Conservation (phyloP, 208 protist species). For the Leishmania mexicana region DNA sequence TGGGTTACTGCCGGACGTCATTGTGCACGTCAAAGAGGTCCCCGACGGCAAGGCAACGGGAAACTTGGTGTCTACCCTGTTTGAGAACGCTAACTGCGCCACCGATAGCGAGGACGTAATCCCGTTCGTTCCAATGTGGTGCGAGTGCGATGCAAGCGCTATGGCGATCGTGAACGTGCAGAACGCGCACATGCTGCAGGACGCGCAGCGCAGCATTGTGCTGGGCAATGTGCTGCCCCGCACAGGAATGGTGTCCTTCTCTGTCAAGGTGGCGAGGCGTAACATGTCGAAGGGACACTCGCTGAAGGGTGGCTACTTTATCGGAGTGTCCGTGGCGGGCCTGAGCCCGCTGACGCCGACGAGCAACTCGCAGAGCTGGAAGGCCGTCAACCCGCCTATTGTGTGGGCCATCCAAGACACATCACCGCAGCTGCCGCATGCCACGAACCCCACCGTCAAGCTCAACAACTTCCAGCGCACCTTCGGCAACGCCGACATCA, state of each 20-base stretch:
- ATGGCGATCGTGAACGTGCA: conserved; percentile 80
- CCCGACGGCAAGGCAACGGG: conserved; percentile 43
- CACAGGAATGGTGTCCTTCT: conserved; percentile 84
- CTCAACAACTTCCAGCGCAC: conserved; percentile 90
- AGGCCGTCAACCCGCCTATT: conserved; percentile 81
- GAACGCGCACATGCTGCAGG: conserved; percentile 75
- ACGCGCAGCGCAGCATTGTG: conserved; percentile 85
- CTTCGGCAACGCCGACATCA: conserved; percentile 83
- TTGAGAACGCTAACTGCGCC: conserved; percentile 65
- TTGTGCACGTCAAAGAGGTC: conserved; percentile 66
- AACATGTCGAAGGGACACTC: conserved; percentile 87
- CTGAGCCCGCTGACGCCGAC: conserved; percentile 73
- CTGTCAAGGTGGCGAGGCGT: conserved; percentile 76
- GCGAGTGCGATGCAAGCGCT: conserved; percentile 75
- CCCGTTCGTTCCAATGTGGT: conserved; percentile 78
- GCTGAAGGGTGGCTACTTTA: conserved; percentile 90
- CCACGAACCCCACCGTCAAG: conserved; percentile 89
- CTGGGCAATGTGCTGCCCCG: conserved; percentile 81
- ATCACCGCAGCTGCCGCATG: conserved; percentile 88
- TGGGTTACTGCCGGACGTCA: conserved; percentile 79
- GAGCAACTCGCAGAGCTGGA: conserved; percentile 89
- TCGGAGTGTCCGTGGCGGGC: conserved; percentile 74
- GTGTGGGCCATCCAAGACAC: conserved; percentile 93
- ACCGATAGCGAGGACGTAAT: conserved; percentile 46
- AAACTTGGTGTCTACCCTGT: conserved; percentile 75